Evolutionary conservation across 2,329 filamentous ascomycete genomes (phyloP).

Genomic region (Talaromyces albobiverticillius): DNA sequence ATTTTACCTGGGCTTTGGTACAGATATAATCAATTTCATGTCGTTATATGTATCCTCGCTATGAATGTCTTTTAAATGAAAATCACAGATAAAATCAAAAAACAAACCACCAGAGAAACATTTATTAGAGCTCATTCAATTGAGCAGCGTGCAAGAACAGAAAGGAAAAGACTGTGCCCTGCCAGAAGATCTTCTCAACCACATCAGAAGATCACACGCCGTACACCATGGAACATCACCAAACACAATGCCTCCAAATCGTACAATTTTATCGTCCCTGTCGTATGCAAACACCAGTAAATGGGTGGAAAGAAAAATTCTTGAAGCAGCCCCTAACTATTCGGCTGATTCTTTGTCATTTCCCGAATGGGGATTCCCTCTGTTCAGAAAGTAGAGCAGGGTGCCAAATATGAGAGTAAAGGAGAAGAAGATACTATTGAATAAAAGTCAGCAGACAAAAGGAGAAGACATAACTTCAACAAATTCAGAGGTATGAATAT

Average conservation of each 20-base stretch:
- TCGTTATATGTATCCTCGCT: no score
- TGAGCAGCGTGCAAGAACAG: neutral
- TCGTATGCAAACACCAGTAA: neutral
- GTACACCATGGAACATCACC: neutral
- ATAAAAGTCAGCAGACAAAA: neutral
- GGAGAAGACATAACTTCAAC: neutral
- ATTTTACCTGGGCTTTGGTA: neutral
- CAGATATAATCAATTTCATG: neutral
- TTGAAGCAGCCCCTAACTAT: no score
- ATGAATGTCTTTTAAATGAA: neutral
- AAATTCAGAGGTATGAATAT: neutral
- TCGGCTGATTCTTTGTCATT: no score
- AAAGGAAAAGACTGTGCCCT: neutral
- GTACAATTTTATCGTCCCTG: neutral
- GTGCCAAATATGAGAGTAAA: constrained; percentile 59
- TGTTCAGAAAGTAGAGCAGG: constrained; percentile 60
- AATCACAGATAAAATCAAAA: neutral
- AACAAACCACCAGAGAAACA: neutral
- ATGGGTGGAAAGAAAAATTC: neutral
- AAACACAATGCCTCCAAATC: neutral
- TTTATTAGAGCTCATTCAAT: constrained; percentile 4
- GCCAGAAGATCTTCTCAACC: neutral
- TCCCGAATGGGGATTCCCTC: no score
- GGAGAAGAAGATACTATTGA: constrained; percentile 60
- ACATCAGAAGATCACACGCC: neutral